Conservation (phyloP, 768 basidiomycete species). For the Trametes meyenii region DNA sequence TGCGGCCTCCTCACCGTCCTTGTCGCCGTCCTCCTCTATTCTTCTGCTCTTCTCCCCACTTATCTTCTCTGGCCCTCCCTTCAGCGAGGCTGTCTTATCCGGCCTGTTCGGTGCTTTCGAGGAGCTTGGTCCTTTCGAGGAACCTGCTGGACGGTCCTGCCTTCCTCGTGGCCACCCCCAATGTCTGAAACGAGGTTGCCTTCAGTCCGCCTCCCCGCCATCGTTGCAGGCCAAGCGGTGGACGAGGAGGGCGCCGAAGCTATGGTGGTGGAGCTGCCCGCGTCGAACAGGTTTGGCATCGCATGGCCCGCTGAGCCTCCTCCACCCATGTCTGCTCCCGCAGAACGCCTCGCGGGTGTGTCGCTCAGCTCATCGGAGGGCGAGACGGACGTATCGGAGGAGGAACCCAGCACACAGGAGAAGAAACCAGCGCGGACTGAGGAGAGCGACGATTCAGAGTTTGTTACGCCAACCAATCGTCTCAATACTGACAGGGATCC, state of each 20-base stretch:
- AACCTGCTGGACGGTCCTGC: slow-evolving; percentile 23
- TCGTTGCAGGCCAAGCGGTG: slow-evolving; percentile 41
- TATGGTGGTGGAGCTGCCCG: slow-evolving; percentile 47
- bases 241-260: slow-evolving; percentile 48
- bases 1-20: slow-evolving; percentile 20
- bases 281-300: slow-evolving; percentile 60
- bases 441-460: slow-evolving; percentile 34
- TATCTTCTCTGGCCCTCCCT: not conserved
- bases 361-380: slow-evolving; percentile 52
- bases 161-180: slow-evolving; percentile 20
- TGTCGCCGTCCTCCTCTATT: slow-evolving; percentile 5
- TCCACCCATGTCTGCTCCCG: slow-evolving; percentile 42
- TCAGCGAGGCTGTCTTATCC: not conserved
- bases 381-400: slow-evolving; percentile 55
- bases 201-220: slow-evolving; percentile 53
- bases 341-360: slow-evolving; percentile 41
- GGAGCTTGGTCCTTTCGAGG: slow-evolving; percentile 11
- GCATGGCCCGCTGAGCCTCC: slow-evolving; percentile 56
- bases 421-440: slow-evolving; percentile 23
- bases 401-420: slow-evolving; percentile 32
- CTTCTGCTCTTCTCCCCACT: not conserved
- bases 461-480: slow-evolving; percentile 36
- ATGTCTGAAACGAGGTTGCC: slow-evolving; percentile 42
- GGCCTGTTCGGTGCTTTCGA: not conserved
- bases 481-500: slow-evolving; percentile 37